These are phyloP conservation scores for Centrapalus pauciflorus DNA, from an alignment of 129 eudicot genomes.

Conservation along the genomic window DNA sequence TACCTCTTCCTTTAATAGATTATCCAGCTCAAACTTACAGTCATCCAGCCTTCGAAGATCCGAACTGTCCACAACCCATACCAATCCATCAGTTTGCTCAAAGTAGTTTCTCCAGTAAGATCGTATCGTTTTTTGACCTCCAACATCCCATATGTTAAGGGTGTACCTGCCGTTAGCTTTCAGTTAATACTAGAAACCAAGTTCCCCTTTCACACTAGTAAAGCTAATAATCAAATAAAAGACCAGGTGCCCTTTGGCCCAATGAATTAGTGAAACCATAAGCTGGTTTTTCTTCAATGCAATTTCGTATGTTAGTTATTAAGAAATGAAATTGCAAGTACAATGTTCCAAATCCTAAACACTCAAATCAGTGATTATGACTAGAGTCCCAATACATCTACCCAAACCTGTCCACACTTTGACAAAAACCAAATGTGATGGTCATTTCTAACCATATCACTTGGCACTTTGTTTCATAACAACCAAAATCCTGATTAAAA, in stretches of 20 bases:
- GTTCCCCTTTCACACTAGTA: neutral
- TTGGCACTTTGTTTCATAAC: neutral
- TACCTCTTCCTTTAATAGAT: conserved; percentile 96
- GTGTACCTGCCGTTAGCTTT: conserved; percentile 57
- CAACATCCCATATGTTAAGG: conserved; percentile 97
- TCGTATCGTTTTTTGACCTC: conserved; percentile 90
- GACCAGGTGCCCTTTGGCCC: neutral
- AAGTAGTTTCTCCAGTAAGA: conserved; percentile 99
- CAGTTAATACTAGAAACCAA: conserved; percentile 9
- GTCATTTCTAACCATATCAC: neutral
- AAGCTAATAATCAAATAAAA: neutral
- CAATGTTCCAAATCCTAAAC: neutral
- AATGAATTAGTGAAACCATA: neutral
- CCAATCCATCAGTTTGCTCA: conserved; percentile 96
- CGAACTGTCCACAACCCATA: conserved; percentile 98
- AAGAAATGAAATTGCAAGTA: neutral
- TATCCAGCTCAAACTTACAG: conserved; percentile 80
- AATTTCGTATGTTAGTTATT: neutral
- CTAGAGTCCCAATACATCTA: neutral
- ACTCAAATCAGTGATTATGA: neutral
- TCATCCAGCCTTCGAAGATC: conserved; percentile 89
- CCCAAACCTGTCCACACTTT: conserved; percentile 2
- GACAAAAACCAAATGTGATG: neutral
- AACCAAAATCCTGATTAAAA: neutral
- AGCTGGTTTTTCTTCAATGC: neutral